Conservation (phyloP, 164 flowering plant genomes). For the Platanus orientalis region DNA sequence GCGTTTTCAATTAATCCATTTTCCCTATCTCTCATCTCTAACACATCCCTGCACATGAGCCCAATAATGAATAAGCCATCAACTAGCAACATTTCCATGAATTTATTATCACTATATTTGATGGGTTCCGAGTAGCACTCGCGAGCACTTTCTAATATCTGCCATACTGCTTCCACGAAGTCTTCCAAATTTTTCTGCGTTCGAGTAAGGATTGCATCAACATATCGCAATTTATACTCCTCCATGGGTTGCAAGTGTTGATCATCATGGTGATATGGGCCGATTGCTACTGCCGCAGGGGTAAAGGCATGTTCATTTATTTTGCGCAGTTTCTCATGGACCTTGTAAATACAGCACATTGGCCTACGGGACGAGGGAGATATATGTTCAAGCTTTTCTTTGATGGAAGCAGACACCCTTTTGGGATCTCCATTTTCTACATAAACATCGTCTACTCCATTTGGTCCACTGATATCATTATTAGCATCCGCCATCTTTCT, state of each 20-base stretch:
- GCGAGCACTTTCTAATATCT: neutral
- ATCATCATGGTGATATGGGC: too few relatives aligned
- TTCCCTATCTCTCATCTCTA: too few relatives aligned
- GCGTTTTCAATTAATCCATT: too few relatives aligned
- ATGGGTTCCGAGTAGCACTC: neutral
- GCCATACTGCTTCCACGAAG: neutral
- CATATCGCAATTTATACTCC: too few relatives aligned
- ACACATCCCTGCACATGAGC: conserved; percentile 23
- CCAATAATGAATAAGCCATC: conserved; percentile 22
- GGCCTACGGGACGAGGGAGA: neutral
- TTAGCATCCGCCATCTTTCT: too few relatives aligned
- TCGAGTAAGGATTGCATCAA: neutral
- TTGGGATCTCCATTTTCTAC: too few relatives aligned
- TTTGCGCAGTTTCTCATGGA: neutral
- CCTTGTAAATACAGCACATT: neutral
- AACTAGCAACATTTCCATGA: neutral
- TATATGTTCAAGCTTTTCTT: neutral
- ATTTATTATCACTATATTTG: neutral
- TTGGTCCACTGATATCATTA: too few relatives aligned
- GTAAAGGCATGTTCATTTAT: neutral
- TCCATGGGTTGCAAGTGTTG: too few relatives aligned
- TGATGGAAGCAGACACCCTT: neutral
- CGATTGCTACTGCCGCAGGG: neutral
- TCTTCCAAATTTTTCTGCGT: neutral
- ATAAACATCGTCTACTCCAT: too few relatives aligned